Percentiles rank a stretch among this genome's conserved stretches.
phyloP scores from a whole-genome alignment of 148 eudicot species.

The Agrostemma githago region DNA sequence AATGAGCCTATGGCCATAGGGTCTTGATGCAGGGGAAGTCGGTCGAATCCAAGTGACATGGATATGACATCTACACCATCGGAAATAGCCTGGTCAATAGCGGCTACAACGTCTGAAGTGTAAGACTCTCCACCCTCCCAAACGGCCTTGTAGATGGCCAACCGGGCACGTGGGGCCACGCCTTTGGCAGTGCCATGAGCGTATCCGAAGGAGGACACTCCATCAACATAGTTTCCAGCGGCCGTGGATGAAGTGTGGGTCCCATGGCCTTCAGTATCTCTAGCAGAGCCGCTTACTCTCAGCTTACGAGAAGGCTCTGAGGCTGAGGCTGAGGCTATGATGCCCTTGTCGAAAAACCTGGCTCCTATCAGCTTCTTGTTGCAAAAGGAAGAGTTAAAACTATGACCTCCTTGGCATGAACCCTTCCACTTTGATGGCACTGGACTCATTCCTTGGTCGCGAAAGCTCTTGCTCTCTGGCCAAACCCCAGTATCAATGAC shows the following conservation, averaged over 20 bases:
- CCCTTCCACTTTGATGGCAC: slow-evolving; percentile 51
- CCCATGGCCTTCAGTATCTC: slow-evolving; percentile 72
- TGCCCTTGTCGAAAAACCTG: slow-evolving; percentile 51
- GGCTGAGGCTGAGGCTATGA: slow-evolving; percentile 2
- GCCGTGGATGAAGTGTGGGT: slow-evolving; percentile 66
- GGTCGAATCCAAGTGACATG: slow-evolving; percentile 42
- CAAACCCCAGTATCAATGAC: slow-evolving; percentile 63
- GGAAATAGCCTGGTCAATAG: slow-evolving; percentile 47
- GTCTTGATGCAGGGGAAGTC: slow-evolving; percentile 33
- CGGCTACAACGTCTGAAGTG: slow-evolving; percentile 50
- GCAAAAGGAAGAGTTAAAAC: slow-evolving; percentile 43
- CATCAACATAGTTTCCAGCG: slow-evolving; percentile 46
- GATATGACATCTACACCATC: slow-evolving; percentile 73
- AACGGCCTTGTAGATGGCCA: slow-evolving; percentile 63
- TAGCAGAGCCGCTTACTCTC: slow-evolving; percentile 36
- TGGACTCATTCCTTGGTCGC: slow-evolving; percentile 42
- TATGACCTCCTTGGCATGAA: slow-evolving; percentile 39
- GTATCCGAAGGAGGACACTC: slow-evolving; percentile 56
- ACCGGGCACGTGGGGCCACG: slow-evolving; percentile 58
- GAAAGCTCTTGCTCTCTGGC: slow-evolving; percentile 63
- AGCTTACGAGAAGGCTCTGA: slow-evolving; percentile 27
- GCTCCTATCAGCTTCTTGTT: slow-evolving; percentile 59
- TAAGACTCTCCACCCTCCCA: slow-evolving; percentile 41
- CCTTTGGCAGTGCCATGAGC: slow-evolving; percentile 58
- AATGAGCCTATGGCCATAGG: slow-evolving; percentile 54